These are phyloP conservation scores for Bonia amplexicaulis DNA, from an alignment of 176 grass and related monocot species.

Conservation along the genomic window DNA sequence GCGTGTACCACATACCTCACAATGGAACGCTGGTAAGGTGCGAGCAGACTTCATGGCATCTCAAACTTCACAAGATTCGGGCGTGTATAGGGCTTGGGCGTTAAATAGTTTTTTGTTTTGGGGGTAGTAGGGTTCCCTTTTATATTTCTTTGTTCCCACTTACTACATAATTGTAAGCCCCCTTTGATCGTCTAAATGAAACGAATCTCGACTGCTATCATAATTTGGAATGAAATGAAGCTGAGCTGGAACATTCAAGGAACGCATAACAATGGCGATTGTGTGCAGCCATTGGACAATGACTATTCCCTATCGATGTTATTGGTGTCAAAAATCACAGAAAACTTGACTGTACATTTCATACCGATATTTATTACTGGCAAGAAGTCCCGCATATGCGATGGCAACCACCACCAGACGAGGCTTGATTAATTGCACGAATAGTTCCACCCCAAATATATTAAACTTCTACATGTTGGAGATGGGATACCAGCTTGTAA, in stretches of 20 bases:
- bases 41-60: no score
- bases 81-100: no score
- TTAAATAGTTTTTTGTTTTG: no score
- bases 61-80: no score
- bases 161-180: background rate
- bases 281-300: background rate
- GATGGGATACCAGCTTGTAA: background rate
- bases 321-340: background rate
- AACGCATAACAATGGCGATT: no score
- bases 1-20: no score
- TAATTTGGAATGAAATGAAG: background rate
- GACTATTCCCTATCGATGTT: background rate
- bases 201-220: background rate
- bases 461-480: conserved; percentile 8
- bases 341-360: background rate
- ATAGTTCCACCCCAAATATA: conserved; percentile 9
- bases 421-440: background rate
- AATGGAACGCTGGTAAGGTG: no score
- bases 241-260: background rate
- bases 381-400: background rate
- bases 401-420: background rate
- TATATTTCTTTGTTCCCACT: no score
- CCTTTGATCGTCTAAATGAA: background rate
- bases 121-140: no score
- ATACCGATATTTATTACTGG: background rate